Evolutionary conservation across 169 alveolate species (phyloP).

Genomic region (Theileria luwenshuni): DNA sequence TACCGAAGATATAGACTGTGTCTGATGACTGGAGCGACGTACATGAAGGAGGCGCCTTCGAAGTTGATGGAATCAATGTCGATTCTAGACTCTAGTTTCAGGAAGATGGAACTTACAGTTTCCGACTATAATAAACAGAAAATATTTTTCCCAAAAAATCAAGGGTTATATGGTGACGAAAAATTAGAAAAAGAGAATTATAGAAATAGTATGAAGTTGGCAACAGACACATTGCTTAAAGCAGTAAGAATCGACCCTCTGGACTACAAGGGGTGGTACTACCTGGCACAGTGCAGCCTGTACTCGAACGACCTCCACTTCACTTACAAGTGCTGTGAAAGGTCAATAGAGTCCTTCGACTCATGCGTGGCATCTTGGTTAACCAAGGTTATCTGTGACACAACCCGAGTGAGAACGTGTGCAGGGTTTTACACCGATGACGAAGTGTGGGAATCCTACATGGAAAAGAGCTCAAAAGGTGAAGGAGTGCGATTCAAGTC

Average conservation of each 20-base stretch:
- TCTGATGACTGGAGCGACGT: not conserved
- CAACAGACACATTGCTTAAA: slow-evolving; percentile 11
- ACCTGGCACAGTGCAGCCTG: slow-evolving; percentile 59
- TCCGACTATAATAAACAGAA: not conserved
- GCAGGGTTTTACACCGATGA: slow-evolving; percentile 21
- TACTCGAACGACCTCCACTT: slow-evolving; percentile 39
- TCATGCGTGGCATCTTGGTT: slow-evolving; percentile 49
- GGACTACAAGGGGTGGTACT: slow-evolving; percentile 52
- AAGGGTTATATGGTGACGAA: not conserved
- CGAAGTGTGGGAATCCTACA: slow-evolving; percentile 33
- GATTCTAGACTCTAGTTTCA: not conserved
- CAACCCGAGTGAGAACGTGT: slow-evolving; percentile 40
- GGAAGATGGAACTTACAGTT: not conserved
- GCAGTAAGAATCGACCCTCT: slow-evolving; percentile 46
- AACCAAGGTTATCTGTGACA: slow-evolving; percentile 37
- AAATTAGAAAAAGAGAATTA: not conserved
- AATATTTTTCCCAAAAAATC: not conserved
- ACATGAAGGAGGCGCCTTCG: slow-evolving; percentile 12
- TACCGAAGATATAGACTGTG: not conserved
- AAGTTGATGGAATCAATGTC: slow-evolving; percentile 13
- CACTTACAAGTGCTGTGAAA: slow-evolving; percentile 46
- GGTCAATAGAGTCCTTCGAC: slow-evolving; percentile 58
- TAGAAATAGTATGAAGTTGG: not conserved
- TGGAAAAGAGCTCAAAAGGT: not conserved
- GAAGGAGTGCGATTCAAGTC: not conserved